phyloP scores from a whole-genome alignment of 352 stramenopile species.

The Phytopythium vexans region DNA sequence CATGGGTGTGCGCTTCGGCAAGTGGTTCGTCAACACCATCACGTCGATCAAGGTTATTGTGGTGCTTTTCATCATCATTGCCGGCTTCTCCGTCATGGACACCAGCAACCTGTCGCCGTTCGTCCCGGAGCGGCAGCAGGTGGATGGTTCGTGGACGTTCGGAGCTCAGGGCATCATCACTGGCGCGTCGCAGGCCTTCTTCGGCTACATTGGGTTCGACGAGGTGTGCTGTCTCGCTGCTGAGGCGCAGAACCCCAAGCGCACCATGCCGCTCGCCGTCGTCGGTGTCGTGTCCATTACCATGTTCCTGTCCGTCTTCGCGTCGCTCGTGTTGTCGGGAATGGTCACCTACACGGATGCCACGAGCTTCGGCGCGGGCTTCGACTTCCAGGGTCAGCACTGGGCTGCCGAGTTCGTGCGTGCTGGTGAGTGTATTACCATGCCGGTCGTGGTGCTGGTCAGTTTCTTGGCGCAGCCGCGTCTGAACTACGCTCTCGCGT shows the following conservation, averaged over 20 bases:
- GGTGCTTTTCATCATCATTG: slow-evolving; percentile 91
- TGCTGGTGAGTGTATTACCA: slow-evolving; percentile 70
- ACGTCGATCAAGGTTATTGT: slow-evolving; percentile 78
- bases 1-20: slow-evolving; percentile 84
- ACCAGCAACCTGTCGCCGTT: slow-evolving; percentile 83
- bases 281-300: slow-evolving; percentile 77
- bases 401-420: slow-evolving; percentile 54
- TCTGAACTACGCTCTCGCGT: slow-evolving; percentile 91
- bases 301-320: slow-evolving; percentile 68
- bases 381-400: slow-evolving; percentile 30
- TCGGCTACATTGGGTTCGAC: slow-evolving; percentile 95
- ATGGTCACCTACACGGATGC: slow-evolving; percentile 43
- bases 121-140: slow-evolving; percentile 36
- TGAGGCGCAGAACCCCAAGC: slow-evolving; percentile 72
- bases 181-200: slow-evolving; percentile 87
- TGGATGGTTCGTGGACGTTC: slow-evolving; percentile 26
- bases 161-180: slow-evolving; percentile 66
- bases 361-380: slow-evolving; percentile 36
- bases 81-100: slow-evolving; percentile 82
- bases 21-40: slow-evolving; percentile 88
- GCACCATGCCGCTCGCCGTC: slow-evolving; percentile 78
- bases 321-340: slow-evolving; percentile 84
- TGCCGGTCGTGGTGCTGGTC: slow-evolving; percentile 93
- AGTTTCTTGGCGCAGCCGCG: slow-evolving; percentile 91
- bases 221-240: slow-evolving; percentile 91